Percentiles rank a stretch among this genome's conserved stretches.
Conservation (phyloP, 1,284 basidiomycete species). For the Neotropicomus parvogracilis region DNA sequence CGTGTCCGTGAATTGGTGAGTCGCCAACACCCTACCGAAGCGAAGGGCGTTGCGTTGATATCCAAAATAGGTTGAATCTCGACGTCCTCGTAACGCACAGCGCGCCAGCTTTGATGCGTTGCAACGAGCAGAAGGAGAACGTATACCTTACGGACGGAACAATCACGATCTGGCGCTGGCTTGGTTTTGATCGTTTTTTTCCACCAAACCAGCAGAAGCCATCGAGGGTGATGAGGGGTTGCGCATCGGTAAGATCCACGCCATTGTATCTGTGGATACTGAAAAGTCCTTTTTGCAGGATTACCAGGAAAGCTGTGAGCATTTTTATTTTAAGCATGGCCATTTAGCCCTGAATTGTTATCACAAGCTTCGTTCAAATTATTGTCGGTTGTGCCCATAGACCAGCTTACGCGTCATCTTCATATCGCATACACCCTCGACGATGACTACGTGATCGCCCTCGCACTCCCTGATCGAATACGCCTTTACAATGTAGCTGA, state of each 20-base stretch:
- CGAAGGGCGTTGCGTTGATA: neutral
- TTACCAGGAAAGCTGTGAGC: slow-evolving; percentile 65
- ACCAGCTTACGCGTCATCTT: slow-evolving; percentile 39
- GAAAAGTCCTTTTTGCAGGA: slow-evolving; percentile 42
- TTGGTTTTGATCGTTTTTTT: slow-evolving; percentile 62
- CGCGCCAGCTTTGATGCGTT: slow-evolving; percentile 54
- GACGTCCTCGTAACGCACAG: slow-evolving; percentile 62
- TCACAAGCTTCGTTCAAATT: slow-evolving; percentile 59
- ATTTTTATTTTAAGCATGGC: neutral
- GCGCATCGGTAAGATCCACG: slow-evolving; percentile 51
- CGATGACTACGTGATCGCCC: slow-evolving; percentile 51
- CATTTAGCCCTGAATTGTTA: slow-evolving; percentile 11
- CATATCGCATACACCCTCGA: slow-evolving; percentile 42
- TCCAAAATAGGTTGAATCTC: slow-evolving; percentile 47
- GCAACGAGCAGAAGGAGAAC: slow-evolving; percentile 30
- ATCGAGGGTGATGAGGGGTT: slow-evolving; percentile 49
- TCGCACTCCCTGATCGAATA: slow-evolving; percentile 43
- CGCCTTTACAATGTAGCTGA: slow-evolving; percentile 47
- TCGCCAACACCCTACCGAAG: neutral
- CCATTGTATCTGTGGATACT: slow-evolving; percentile 7
- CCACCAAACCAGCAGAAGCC: slow-evolving; percentile 40
- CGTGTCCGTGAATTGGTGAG: slow-evolving; percentile 59
- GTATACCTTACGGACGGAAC: slow-evolving; percentile 47
- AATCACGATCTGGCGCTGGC: slow-evolving; percentile 63
- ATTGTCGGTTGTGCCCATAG: slow-evolving; percentile 48